These are phyloP conservation scores for Petunia axillaris DNA, from an alignment of 257 asterid genomes.

Conservation along the genomic window DNA sequence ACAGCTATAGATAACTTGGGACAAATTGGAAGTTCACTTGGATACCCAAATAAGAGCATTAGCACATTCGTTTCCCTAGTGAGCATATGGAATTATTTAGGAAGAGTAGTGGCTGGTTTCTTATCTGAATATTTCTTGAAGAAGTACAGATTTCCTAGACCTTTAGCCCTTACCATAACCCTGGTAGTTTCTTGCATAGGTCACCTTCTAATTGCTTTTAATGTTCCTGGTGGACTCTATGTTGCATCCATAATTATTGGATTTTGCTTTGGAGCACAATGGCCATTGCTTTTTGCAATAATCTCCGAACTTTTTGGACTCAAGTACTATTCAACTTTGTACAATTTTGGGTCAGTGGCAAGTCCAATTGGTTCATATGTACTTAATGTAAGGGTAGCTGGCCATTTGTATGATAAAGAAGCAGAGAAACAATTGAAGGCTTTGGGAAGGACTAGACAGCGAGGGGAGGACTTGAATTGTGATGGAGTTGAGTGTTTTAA, in stretches of 20 bases:
- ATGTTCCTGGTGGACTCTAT: slow-evolving; percentile 63
- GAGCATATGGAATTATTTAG: slow-evolving; percentile 83
- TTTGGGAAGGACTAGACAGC: slow-evolving; percentile 32
- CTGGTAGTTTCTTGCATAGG: slow-evolving; percentile 58
- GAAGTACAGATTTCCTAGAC: slow-evolving; percentile 68
- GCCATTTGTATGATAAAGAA: slow-evolving; percentile 69
- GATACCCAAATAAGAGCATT: slow-evolving; percentile 60
- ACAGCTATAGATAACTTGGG: slow-evolving; percentile 80
- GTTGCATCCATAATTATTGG: slow-evolving; percentile 77
- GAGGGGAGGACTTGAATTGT: slow-evolving; percentile 63
- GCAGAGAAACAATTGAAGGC: slow-evolving; percentile 59
- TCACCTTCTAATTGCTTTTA: slow-evolving; percentile 65
- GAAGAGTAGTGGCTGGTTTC: slow-evolving; percentile 73
- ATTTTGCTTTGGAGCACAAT: slow-evolving; percentile 85
- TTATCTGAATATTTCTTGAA: slow-evolving; percentile 55
- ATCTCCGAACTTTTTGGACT: slow-evolving; percentile 83
- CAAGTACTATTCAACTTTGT: slow-evolving; percentile 73
- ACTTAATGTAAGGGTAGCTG: slow-evolving; percentile 63
- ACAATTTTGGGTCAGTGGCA: slow-evolving; percentile 78
- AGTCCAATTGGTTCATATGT: slow-evolving; percentile 75
- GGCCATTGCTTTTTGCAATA: slow-evolving; percentile 80
- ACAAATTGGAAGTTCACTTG: slow-evolving; percentile 64
- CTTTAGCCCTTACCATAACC: slow-evolving; percentile 55
- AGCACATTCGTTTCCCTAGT: slow-evolving; percentile 83
- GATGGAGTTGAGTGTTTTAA: slow-evolving; percentile 60